Evolutionary conservation across 2,329 filamentous ascomycete genomes (phyloP), one percentile per base, ranked within the genome.

Genomic region (Xylariaceae sp.): DNA sequence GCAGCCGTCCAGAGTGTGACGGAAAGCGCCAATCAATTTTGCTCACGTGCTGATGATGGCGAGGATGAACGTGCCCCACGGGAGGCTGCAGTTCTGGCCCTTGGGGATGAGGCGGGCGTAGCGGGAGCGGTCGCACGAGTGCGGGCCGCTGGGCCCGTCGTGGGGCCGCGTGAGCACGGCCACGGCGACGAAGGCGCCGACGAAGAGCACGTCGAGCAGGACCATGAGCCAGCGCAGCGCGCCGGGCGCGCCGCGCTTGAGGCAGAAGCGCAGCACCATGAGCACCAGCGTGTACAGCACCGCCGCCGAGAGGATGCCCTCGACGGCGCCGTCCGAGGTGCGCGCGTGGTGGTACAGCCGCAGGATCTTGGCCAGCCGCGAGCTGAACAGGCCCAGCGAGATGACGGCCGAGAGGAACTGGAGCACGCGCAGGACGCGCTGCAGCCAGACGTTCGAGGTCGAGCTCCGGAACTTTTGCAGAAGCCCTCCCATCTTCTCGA

Each of bases 1-100:
- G n/a, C n/a, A n/a, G n/a, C n/a, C n/a, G n/a, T n/a, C n/a, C n/a
- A n/a, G n/a, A n/a, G n/a, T n/a, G n/a, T n/a, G n/a, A n/a, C n/a
- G n/a, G n/a, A n/a, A n/a, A n/a, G n/a, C n/a, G n/a, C n/a, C n/a
- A n/a, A n/a, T 25, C 16, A 31, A 23, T 14, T 39, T 32, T 5
- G 60, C 61, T 58, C 52, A 65, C 61, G 61, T 65, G 57, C 57
- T 63, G 35, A 65, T 44, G 28, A 66, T 65, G 6, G 62, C 61
- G 37, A 65, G 34, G 8, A 63, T 53, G 38, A 67, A 67, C 0
- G 59, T 63, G 0, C 58, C 62, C 47, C 59, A 64, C 1, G 60
- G 60, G 21, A 67, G 36, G 26, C 58, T 56, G 42, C 63, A 67
- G 34, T 54, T 48, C 7, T 47, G 18, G 11, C 37, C 26, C 10